Percentiles rank a stretch among this genome's conserved stretches.
Evolutionary conservation across 2,329 filamentous ascomycete genomes (phyloP).

Genomic region (Hypoxylon sp.): DNA sequence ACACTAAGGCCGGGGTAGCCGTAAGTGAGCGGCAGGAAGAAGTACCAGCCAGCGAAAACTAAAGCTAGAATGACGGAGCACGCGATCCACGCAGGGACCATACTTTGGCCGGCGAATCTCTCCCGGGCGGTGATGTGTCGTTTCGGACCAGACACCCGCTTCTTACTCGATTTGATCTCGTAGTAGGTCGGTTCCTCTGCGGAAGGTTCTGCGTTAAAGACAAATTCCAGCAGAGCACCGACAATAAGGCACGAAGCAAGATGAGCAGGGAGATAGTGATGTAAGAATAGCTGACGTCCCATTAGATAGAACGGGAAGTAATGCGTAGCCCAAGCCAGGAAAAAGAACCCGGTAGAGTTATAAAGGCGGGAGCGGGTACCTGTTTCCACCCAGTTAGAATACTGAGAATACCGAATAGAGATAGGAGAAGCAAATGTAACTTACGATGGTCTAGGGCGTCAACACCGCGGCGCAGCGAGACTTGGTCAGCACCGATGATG

Average conservation of each 20-base stretch:
- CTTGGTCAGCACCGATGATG: constrained; percentile 91
- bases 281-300: constrained; percentile 97
- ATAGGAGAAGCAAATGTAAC: constrained; percentile 59
- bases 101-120: constrained; percentile 83
- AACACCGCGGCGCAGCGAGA: constrained; percentile 91
- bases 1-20: constrained; percentile 90
- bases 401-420: constrained; percentile 2
- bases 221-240: constrained; percentile 92
- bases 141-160: constrained; percentile 59
- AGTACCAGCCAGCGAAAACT: constrained; percentile 85
- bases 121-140: constrained; percentile 84
- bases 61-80: constrained; percentile 76
- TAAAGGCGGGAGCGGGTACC: constrained; percentile 94
- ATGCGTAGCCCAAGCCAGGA: constrained; percentile 96
- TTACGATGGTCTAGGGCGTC: constrained; percentile 94
- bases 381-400: constrained; percentile 55
- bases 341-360: constrained; percentile 99
- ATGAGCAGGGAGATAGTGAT: constrained; percentile 97
- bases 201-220: constrained; percentile 89
- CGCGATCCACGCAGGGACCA: constrained; percentile 85
- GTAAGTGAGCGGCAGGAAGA: constrained; percentile 95
- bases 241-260: constrained; percentile 91
- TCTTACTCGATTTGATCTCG: constrained; percentile 63
- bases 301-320: constrained; percentile 98
- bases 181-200: constrained; percentile 68